A percentile compares a stretch with the other conserved stretches of the same genome.
phyloP scores from a whole-genome alignment of 2,329 filamentous ascomycete species.

The Ophiostoma ips region DNA sequence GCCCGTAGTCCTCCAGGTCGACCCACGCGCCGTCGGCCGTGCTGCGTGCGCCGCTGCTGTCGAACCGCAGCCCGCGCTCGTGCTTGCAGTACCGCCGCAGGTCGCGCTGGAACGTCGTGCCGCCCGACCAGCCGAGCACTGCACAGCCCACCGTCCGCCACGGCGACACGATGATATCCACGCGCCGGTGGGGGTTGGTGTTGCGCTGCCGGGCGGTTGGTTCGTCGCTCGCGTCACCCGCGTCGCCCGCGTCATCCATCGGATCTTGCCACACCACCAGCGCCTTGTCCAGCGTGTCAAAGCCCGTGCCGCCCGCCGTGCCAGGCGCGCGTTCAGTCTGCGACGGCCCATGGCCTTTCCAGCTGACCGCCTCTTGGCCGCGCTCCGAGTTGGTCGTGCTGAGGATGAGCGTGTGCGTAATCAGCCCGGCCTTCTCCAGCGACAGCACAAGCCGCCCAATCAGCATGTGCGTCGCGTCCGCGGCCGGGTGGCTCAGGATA shows the following conservation, averaged over 20 bases:
- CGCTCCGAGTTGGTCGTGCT: conserved; percentile 57
- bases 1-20: conserved; percentile 48
- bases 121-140: conserved; percentile 76
- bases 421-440: conserved; percentile 53
- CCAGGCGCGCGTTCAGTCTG: conserved; percentile 1
- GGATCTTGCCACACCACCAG: conserved; percentile 84
- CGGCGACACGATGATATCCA: conserved; percentile 82
- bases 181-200: conserved; percentile 63
- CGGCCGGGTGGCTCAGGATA: conserved; percentile 65
- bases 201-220: conserved; percentile 33
- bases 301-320: conserved; percentile 39
- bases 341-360: conserved; percentile 30
- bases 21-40: conserved; percentile 51
- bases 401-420: conserved; percentile 70
- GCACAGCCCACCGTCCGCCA: conserved; percentile 86
- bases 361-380: conserved; percentile 46
- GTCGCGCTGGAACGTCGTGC: conserved; percentile 81
- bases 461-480: conserved; percentile 53
- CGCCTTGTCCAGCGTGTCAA: conserved; percentile 83
- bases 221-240: neutral
- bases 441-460: conserved; percentile 55
- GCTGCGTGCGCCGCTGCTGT: conserved; percentile 72
- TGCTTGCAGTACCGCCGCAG: conserved; percentile 66
- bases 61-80: conserved; percentile 67
- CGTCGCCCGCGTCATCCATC: conserved; percentile 10